Percentiles rank a stretch among this genome's conserved stretches.
phyloP scores from a whole-genome alignment of 306 rosid species.

The Ammopiptanthus mongolicus region DNA sequence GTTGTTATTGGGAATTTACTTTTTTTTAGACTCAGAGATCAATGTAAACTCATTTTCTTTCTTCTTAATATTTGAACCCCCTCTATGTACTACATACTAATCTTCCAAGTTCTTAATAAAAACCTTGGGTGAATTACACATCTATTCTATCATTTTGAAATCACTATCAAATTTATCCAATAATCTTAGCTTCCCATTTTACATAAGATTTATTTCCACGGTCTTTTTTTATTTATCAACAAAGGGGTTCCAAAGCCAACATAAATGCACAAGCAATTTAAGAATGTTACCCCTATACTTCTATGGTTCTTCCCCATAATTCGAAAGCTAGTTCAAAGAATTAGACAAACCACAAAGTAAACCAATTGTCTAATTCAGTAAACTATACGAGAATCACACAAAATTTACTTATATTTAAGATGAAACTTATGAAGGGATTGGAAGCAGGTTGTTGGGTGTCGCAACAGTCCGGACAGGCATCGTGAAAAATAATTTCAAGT shows the following conservation, averaged over 20 bases:
- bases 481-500: too few species aligned
- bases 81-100: too few species aligned
- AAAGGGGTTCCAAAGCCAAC: background rate
- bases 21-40: background rate
- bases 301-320: background rate
- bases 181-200: background rate
- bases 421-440: slow-evolving; percentile 71
- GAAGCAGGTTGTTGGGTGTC: slow-evolving; percentile 51
- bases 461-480: too few species aligned
- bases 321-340: background rate
- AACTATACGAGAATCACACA: background rate
- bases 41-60: too few species aligned
- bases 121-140: too few species aligned
- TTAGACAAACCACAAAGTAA: background rate
- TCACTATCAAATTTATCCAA: too few species aligned
- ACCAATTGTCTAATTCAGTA: background rate
- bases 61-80: too few species aligned
- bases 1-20: background rate
- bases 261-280: background rate
- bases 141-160: too few species aligned
- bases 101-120: too few species aligned
- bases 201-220: background rate
- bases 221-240: background rate
- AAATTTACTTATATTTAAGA: slow-evolving; percentile 53
- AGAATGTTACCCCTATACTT: too few species aligned